Evolutionary conservation across 73 alveolate species (phyloP), one percentile per base, ranked within the genome.

Genomic region (Halteria grandinella): DNA sequence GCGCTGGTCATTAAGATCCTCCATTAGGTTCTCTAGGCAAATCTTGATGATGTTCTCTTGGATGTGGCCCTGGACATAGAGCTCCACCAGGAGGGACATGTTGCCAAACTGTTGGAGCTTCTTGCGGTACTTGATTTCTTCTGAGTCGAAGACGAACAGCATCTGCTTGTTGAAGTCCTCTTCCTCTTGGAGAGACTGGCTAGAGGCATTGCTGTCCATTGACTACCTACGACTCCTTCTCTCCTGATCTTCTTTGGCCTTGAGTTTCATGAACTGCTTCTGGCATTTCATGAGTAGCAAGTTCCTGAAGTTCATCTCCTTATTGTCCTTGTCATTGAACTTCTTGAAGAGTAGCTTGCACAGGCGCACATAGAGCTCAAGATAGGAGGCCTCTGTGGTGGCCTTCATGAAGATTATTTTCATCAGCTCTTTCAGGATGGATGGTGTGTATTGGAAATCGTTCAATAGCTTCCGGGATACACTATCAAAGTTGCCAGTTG

Each of bases 251-350:
- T 73, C 86, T 28, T 73, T 48, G 23, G 27, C 70, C 20, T 55
- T 15, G 62, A 34, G 32, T 39, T 59, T 73, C 28, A 55, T 55
- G 76, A 73, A 73, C 45, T 73, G 33, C 40, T 73, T 73, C 29
- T 73, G 32, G 76, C 86, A 73, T 27, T 73, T 73, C 39, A 43
- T 55, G 18, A 73, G 66, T 0, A 73, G 54, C 43, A 73, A 41
- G 40, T 57, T 73, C 39, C 55, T 73, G 53, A 73, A 73, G 53
- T 73, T 73, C 86, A 73, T 73, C 39, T 73, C 86, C 53, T 73
- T 23, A 17, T 73, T 59, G 17, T 34, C 63, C 39, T 54, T 73
- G 34, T 54, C 57, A 36, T 73, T 73, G 41, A 34, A 73, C 39
- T 57, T 73, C 21, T 29, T 33, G 53, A 73, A 55, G 5, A 73